Evolutionary conservation across 2,329 filamentous ascomycete genomes (phyloP), one percentile per base, ranked within the genome.

Genomic region (Periconia macrospinosa): DNA sequence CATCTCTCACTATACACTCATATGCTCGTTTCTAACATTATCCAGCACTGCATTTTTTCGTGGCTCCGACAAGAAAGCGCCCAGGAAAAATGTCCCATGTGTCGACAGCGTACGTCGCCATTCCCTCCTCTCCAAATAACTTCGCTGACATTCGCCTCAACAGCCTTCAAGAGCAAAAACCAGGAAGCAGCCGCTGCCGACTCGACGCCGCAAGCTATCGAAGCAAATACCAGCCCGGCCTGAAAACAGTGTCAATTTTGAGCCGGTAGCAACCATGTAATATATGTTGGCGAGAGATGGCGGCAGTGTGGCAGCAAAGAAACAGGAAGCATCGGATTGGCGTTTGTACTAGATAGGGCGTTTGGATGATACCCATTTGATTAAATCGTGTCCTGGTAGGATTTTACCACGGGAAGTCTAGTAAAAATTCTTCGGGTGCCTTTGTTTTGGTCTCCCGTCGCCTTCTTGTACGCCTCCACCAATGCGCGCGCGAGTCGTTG

Each of bases 21-120:
- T 19, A 5, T 17, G 14, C 17, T 15, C 2, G 6, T 30, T 23
- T 37, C 50, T 56, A 30, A 55, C 60, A 59, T 35, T 63, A 23
- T 30, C 15, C 30, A 96, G 92, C 94, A 99, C 76, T 99, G 94
- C 75, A 94, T 99, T 65, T 82, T 89, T 65, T 90, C 92, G 68
- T 99, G 94, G 94, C 91, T 99, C 65, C 91, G 94, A 69, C 92
- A 97, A 73, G 94, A 97, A 59, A 87, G 91, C 13, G 90, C 92
- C 27, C 93, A 92, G 66, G 93, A 93, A 19, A 89, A 97, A 59
- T 99, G 94, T 72, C 94, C 94, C 27, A 97, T 99, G 94, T 99
- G 94, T 72, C 86, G 94, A 62, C 94, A 97, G 75, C 91, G 91
- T 94, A 83, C 65, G 81, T 69, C 17, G 11, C 33, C 11, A 10